Evolutionary conservation across 2,329 filamentous ascomycete species (phyloP).

Genomic region (Fusarium bactridioides): DNA sequence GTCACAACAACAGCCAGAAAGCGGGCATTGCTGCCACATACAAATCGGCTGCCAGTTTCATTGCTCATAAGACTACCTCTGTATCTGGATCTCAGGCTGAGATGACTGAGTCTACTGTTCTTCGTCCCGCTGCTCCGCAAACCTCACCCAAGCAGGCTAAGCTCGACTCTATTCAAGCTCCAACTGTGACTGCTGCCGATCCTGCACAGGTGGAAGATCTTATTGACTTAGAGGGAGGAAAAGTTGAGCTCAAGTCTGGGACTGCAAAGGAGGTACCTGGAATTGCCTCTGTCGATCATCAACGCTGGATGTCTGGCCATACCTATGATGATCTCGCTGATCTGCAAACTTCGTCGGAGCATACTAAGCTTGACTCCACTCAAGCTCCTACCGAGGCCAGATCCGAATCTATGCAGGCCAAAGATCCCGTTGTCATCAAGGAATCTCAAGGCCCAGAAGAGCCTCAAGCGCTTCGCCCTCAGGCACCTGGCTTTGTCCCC

Average conservation of each 20-base stretch:
- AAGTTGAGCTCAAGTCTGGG: slow-evolving; percentile 17
- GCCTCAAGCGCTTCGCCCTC: slow-evolving; percentile 22
- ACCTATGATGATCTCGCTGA: not conserved
- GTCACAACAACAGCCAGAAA: not conserved
- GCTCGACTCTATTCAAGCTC: not conserved
- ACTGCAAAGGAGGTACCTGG: slow-evolving; percentile 43
- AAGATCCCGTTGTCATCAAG: not conserved
- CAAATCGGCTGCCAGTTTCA: not conserved
- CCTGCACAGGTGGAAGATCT: not conserved
- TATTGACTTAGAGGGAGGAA: not conserved
- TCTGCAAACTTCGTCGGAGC: not conserved
- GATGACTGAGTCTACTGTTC: not conserved
- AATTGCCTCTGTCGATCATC: slow-evolving; percentile 56
- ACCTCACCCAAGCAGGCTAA: not conserved
- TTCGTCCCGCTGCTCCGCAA: not conserved
- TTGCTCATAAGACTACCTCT: not conserved
- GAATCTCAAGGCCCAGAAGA: slow-evolving; percentile 23
- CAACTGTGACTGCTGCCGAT: not conserved
- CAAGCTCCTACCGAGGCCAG: not conserved
- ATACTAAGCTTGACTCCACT: not conserved
- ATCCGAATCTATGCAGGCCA: not conserved
- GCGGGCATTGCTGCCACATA: not conserved
- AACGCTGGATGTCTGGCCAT: slow-evolving; percentile 49
- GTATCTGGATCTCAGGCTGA: not conserved
- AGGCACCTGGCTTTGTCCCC: slow-evolving; percentile 26